These are phyloP conservation scores for Xerocomus spinulosus DNA, from an alignment of 768 basidiomycete species.

Conservation along the genomic window DNA sequence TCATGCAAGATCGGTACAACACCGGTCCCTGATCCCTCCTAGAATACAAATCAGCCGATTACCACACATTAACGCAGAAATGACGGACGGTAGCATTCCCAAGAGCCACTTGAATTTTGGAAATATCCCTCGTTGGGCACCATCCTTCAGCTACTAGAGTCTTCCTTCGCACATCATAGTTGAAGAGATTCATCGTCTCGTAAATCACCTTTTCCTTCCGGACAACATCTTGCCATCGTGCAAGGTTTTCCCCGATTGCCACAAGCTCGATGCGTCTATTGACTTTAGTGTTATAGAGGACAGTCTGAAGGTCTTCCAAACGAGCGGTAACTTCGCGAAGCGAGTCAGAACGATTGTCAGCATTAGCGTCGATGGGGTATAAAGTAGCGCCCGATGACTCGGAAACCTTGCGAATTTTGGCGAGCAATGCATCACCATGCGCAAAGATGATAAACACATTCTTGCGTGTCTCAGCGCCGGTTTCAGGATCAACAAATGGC, in stretches of 20 bases:
- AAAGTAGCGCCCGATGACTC: slow-evolving; percentile 99
- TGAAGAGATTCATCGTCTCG: slow-evolving; percentile 92
- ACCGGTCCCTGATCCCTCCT: slow-evolving; percentile 89
- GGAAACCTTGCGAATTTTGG: slow-evolving; percentile 96
- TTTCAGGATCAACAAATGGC: slow-evolving; percentile 84
- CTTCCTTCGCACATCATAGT: slow-evolving; percentile 90
- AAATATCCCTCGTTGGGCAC: slow-evolving; percentile 92
- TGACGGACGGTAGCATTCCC: slow-evolving; percentile 72
- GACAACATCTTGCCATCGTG: slow-evolving; percentile 92
- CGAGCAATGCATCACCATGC: slow-evolving; percentile 85
- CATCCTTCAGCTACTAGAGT: slow-evolving; percentile 97
- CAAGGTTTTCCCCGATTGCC: slow-evolving; percentile 78
- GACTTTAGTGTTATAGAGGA: slow-evolving; percentile 83
- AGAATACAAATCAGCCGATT: not conserved
- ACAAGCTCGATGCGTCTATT: slow-evolving; percentile 80
- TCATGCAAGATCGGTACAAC: slow-evolving; percentile 92
- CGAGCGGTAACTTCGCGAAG: slow-evolving; percentile 84
- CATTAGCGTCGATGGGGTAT: slow-evolving; percentile 93
- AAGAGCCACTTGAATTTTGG: slow-evolving; percentile 79
- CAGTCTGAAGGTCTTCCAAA: slow-evolving; percentile 86
- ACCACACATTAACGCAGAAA: not conserved
- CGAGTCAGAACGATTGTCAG: slow-evolving; percentile 86
- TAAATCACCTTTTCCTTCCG: slow-evolving; percentile 95
- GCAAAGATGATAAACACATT: slow-evolving; percentile 99
- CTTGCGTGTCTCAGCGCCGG: slow-evolving; percentile 84